Evolutionary conservation across 208 protist species (phyloP), one percentile per base, ranked within the genome.

Genomic region (Porcisia deanei): DNA sequence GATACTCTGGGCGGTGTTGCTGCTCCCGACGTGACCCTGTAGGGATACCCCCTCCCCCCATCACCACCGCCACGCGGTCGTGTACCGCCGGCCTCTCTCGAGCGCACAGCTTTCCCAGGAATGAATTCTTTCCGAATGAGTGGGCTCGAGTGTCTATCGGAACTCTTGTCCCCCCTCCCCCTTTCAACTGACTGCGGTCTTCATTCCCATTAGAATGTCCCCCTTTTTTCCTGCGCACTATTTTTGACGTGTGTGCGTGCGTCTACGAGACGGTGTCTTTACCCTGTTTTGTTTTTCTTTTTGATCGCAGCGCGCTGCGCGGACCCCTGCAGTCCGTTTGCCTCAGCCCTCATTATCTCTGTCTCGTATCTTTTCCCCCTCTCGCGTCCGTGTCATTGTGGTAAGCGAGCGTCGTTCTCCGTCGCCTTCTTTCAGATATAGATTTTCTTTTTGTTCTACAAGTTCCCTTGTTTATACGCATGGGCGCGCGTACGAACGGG

Each of bases 351-450:
- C 37, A 37, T n/a, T 37, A 22, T 43, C 57, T 61, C 20, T 12
- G 22, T 25, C 22, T 58, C 22, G 54, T 30, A 2, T 58, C 25
- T 58, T 22, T 22, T n/a, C 34, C 43, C 37, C 37, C 60, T 65
- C 9, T 14, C 34, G 43, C 60, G 37, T 43, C 37, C 12, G 34
- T 65, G 60, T 43, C 60, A 37, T 43, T 18, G 60, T 41, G 60
- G 60, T 8, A 18, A 14, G 37, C 12, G 34, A 65, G 18, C 60
- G 60, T n/a, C 60, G 12, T 43, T 37, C 34, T 65, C 60, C 43
- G 60, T 65, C 18, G 16, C n/a, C 30, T 30, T 39, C n/a, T 3
- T 65, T 65, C 60, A 65, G 60, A 37, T 43, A 65, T 65, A 65
- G 60, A 65, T 65, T 65, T 65, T 18, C 12, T 61, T 61, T 37